Percentiles rank a stretch among this genome's conserved stretches.
Conservation (phyloP, 2,329 filamentous ascomycete genomes). For the Alternaria alternata region DNA sequence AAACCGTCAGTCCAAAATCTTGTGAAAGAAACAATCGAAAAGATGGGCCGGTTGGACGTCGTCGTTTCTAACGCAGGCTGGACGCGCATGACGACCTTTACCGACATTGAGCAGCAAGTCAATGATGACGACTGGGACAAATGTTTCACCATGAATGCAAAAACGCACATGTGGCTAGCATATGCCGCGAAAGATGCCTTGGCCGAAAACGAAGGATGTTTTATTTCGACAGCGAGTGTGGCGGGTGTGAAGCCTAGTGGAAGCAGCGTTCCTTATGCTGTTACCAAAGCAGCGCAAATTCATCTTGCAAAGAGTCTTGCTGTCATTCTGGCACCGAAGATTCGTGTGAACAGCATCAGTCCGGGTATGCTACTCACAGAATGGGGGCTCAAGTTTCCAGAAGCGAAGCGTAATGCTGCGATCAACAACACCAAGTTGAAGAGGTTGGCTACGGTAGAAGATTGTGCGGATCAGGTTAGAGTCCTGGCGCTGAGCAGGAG, state of each 20-base stretch:
- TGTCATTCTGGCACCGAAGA: slow-evolving; percentile 67
- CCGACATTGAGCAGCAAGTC: slow-evolving; percentile 65
- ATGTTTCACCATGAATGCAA: slow-evolving; percentile 70
- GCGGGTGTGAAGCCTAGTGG: slow-evolving; percentile 71
- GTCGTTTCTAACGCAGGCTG: slow-evolving; percentile 65
- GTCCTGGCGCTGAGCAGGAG: slow-evolving; percentile 46
- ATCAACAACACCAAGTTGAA: slow-evolving; percentile 56
- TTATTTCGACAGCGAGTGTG: slow-evolving; percentile 70
- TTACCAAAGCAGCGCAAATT: slow-evolving; percentile 78
- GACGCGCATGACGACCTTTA: slow-evolving; percentile 68
- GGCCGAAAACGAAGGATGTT: slow-evolving; percentile 66
- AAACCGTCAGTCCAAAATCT: slow-evolving; percentile 54
- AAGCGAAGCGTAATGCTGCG: slow-evolving; percentile 54
- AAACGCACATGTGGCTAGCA: slow-evolving; percentile 60
- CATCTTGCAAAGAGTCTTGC: slow-evolving; percentile 73
- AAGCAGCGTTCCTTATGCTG: slow-evolving; percentile 75
- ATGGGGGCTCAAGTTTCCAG: slow-evolving; percentile 59
- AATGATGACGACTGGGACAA: slow-evolving; percentile 71
- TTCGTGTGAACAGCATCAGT: slow-evolving; percentile 70
- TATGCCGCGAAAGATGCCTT: slow-evolving; percentile 67
- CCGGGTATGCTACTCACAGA: slow-evolving; percentile 71
- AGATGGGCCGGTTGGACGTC: slow-evolving; percentile 59
- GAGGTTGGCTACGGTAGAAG: slow-evolving; percentile 64
- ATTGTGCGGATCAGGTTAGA: slow-evolving; percentile 50
- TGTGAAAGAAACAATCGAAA: slow-evolving; percentile 54